Base-by-base conservation (phyloP, 23 red algal species). In the Chondrus crispus region DNA sequence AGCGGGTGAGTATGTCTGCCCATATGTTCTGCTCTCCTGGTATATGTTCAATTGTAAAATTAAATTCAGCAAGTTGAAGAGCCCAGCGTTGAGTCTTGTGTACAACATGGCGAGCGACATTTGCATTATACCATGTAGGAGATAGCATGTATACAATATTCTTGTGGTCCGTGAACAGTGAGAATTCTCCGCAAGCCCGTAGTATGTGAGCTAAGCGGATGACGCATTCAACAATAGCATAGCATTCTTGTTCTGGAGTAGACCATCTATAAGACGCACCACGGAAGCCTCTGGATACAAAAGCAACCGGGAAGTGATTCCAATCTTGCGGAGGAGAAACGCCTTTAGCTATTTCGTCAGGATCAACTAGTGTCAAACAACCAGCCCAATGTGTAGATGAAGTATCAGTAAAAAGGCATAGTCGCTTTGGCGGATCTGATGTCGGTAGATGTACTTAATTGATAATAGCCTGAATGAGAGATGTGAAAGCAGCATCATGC, bases 211-310 rank as follows among this genome's bases (percentile, higher is more conserved):
- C 4, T 4, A 76, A 20, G 28, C 71, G 4, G 5, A 48, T 76
- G 6, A 76, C 28, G 7, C 26, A 40, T 76, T 26, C 37, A 38
- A 87, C 63, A 37, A 87, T 52, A 43, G 83, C 83, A 43, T 66
- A 87, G 28, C 58, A 9, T 60, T 87, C 58, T 33, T 87, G 55
- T 48, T 87, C 83, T 2, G 62, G 83, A n/a, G 62, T 63, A 11
- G 24, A 64, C 16, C 32, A 70, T 13, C 83, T 24, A 14, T 16
- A 2, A 4, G 37, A 87, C 19, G 81, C 33, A 76, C 8, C 26
- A n/a, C 39, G 28, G 44, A 38, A 40, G 7, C 30, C 44, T 76
- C 28, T 38, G 4, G 8, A 76, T 76, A 76, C 71, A 38, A 76
- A 76, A 8, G 71, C 4, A 38, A 76, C 6, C 5, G 19, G 71